Percentiles rank a stretch among this genome's conserved stretches.
Evolutionary conservation across 306 rosid species (phyloP).

Genomic region (Sicyos edulis): DNA sequence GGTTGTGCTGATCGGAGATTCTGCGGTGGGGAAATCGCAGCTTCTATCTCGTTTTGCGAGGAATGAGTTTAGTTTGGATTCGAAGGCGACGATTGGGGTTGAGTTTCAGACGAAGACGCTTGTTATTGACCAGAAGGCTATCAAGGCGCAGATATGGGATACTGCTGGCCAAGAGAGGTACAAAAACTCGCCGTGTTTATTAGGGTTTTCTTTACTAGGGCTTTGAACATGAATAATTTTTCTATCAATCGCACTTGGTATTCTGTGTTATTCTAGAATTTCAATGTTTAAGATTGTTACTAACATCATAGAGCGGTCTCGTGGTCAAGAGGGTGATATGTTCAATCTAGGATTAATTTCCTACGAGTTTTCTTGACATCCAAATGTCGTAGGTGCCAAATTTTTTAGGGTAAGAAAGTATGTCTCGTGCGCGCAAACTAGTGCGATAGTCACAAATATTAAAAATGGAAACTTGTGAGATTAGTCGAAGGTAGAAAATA

Average conservation of each 20-base stretch:
- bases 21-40: slow-evolving; percentile 92
- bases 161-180: slow-evolving; percentile 99
- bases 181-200: background rate
- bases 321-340: background rate
- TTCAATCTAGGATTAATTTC: too few species aligned
- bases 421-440: too few species aligned
- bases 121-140: slow-evolving; percentile 64
- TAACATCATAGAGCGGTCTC: too few species aligned
- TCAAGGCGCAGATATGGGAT: slow-evolving; percentile 98
- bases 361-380: too few species aligned
- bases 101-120: slow-evolving; percentile 85
- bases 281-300: background rate
- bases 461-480: too few species aligned
- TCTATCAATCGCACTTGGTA: background rate
- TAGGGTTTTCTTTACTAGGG: background rate
- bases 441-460: too few species aligned
- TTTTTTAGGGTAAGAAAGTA: too few species aligned
- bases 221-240: background rate
- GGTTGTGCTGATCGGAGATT: slow-evolving; percentile 84
- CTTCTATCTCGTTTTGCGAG: slow-evolving; percentile 66
- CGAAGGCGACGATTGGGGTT: slow-evolving; percentile 87
- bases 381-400: too few species aligned
- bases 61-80: slow-evolving; percentile 70
- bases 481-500: too few species aligned
- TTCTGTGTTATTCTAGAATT: background rate